Base-by-base conservation (phyloP, 345 rosid species). In the Theobroma cacao region DNA sequence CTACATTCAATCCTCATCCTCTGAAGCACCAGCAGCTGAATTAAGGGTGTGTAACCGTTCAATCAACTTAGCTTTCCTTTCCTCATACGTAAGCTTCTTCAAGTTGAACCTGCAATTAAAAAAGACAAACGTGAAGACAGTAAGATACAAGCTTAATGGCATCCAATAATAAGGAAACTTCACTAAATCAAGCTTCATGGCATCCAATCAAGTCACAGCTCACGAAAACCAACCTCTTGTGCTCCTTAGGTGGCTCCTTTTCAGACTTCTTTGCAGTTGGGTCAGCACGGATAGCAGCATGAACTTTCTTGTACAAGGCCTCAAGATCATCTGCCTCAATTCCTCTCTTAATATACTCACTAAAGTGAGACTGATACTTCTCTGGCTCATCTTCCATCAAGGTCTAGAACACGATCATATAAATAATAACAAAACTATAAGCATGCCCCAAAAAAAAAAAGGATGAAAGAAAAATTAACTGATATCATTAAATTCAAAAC, bases 21-120 rank as follows among this genome's bases (percentile, higher is more conserved):
- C 94, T 0, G 77, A 89, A 18, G 69, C 84, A 5, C 45, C 87
- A 31, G 38, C 89, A 70, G 86, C 91, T 0, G 84, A 79, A 82
- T 94, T 93, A 40, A 94, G 88, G 48, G 92, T 88, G 22, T 77
- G 78, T 45, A 94, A 80, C 68, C 98, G 82, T 72, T 91, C 95
- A 0, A 94, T 83, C 95, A 94, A 86, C 86, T 87, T 88, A 8
- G 84, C 86, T 83, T 86, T 95, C 80, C 95, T 89, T 61, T 93
- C 93, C 59, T 94, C 97, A 7, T 91, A 94, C 0, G 98, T 93
- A 24, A 93, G 83, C 82, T 91, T 94, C 91, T 90, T 94, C 87
- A 89, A 79, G 77, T 93, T 91, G 89, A 84, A 89, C 84, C 98
- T 93, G 90, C 48, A 63, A 80, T 24, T 33, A 72, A 1, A 52